These are phyloP conservation scores for Talaromyces marneffei DNA, from an alignment of 2,329 filamentous ascomycete species.

Conservation along the genomic window DNA sequence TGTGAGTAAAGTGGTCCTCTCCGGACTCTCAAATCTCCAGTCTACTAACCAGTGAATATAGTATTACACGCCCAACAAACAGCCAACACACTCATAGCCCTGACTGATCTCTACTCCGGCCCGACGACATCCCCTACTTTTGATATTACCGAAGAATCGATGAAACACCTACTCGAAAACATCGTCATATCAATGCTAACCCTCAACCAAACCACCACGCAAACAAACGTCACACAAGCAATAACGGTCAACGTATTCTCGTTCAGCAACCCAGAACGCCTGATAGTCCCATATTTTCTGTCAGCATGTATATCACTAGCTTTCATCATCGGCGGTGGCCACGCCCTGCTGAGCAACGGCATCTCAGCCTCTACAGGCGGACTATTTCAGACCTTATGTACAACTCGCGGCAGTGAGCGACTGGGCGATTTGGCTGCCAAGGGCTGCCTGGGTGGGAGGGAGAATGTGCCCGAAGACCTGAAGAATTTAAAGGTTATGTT, in stretches of 20 bases:
- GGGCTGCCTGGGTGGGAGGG: constrained; percentile 15
- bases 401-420: constrained; percentile 12
- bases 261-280: constrained; percentile 2
- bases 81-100: constrained; percentile 5
- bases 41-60: neutral
- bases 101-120: constrained; percentile 2
- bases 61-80: constrained; percentile 4
- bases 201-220: constrained; percentile 1
- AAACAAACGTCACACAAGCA: constrained; percentile 4
- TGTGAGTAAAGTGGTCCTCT: neutral
- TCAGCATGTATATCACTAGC: neutral
- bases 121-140: constrained; percentile 1
- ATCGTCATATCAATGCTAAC: constrained; percentile 16
- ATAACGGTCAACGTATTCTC: constrained; percentile 11
- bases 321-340: constrained; percentile 11
- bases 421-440: constrained; percentile 9
- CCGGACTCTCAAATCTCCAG: neutral
- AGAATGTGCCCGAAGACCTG: constrained; percentile 17
- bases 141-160: constrained; percentile 2
- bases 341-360: constrained; percentile 13
- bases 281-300: constrained; percentile 13
- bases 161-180: constrained; percentile 12
- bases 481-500: constrained; percentile 17
- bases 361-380: constrained; percentile 13
- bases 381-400: constrained; percentile 14